Base-by-base conservation (phyloP, 352 stramenopile genomes). In the Phytophthora litchii region DNA sequence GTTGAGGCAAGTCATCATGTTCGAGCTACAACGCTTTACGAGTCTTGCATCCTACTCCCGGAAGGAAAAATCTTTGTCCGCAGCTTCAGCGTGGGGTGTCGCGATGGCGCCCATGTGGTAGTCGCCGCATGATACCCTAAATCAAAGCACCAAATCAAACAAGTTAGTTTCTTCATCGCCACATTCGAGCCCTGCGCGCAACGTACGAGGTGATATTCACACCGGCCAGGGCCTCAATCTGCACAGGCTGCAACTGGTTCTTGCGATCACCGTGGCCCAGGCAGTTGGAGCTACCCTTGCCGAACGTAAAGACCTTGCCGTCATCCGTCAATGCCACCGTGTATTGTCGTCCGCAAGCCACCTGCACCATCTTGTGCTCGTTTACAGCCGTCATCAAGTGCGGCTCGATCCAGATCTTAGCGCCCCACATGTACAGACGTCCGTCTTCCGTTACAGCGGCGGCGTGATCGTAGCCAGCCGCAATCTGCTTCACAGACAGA, bases 381-480 rank as follows among this genome's bases (percentile, higher is more conserved):
- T 76, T 70, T 17, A 96, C 73, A 27, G 82, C 76, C 27, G 86
- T 94, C 82, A 96, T 93, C 64, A 92, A 79, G 45, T 91, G 82
- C 45, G 95, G 95, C 78, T 98, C 92, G 23, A 98, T 83, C 78
- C 92, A 96, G 41, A 97, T 74, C 67, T 97, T 97, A 25, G 84
- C 84, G 61, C 87, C 87, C 84, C 83, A 95, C 77, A 89, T 93
- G 66, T 79, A 93, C 53, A 94, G 49, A 20, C 72, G 73, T 2
- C 87, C 87, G 34, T 90, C 79, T 34, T 89, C 82, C 38, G 85
- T 92, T 59, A 92, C 81, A 31, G 80, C 82, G 2, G 82, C 84
- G 66, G 93, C 92, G 76, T 99, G 96, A 55, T 94, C 91, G 56
- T 97, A 87, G 20, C 97, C 97, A 3, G 96, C 96, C 13, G 90